A percentile compares a stretch with the other conserved stretches of the same genome.
Evolutionary conservation across 768 basidiomycete species (phyloP).

Genomic region (Trichaptum fuscoviolaceum): DNA sequence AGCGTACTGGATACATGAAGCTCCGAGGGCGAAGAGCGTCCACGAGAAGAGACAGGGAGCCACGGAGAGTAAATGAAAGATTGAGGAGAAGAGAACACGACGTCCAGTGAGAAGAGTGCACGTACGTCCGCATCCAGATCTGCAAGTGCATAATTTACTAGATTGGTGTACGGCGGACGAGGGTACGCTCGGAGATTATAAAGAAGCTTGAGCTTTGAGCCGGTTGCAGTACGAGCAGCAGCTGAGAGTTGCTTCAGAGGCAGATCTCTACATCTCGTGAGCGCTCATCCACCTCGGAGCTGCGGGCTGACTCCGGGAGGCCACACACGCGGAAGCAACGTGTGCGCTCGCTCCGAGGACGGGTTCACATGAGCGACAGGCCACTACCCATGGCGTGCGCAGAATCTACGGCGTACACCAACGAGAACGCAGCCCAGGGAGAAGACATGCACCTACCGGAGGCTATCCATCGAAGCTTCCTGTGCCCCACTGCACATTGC

Average conservation of each 20-base stretch:
- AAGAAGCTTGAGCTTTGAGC: background rate
- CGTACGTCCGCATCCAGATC: background rate
- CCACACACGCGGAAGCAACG: background rate
- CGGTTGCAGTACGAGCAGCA: background rate
- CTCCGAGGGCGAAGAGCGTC: background rate
- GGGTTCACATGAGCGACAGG: background rate
- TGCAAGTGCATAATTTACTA: background rate
- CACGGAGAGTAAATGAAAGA: background rate
- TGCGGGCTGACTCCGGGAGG: background rate
- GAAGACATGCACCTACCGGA: no score
- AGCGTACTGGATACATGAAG: background rate
- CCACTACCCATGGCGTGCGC: background rate
- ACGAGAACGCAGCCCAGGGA: no score
- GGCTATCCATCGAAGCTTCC: no score
- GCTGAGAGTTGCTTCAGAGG: background rate
- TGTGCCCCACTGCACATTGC: background rate
- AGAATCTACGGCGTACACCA: no score
- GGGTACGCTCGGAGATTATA: background rate
- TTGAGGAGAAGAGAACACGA: background rate
- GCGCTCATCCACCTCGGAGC: background rate
- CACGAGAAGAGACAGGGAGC: background rate
- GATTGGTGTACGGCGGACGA: background rate
- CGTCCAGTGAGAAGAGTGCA: background rate
- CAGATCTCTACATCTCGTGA: no score
- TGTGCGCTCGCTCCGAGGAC: background rate